These are phyloP conservation scores for Saprolegnia diclina DNA, from an alignment of 352 stramenopile species.

Conservation along the genomic window DNA sequence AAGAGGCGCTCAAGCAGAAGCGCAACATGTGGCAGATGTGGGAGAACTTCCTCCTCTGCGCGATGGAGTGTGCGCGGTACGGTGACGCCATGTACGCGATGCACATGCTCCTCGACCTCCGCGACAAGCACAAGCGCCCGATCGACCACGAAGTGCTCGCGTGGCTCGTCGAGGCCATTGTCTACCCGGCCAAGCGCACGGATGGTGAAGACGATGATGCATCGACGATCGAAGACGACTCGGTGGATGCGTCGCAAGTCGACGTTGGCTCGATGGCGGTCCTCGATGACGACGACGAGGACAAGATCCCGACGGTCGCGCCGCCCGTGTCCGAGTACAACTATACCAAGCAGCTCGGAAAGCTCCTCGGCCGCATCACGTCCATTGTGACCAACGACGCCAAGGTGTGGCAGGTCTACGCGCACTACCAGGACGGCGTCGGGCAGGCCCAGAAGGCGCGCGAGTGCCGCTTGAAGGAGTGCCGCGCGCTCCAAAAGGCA, in stretches of 20 bases:
- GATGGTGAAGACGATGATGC: conserved; percentile 32
- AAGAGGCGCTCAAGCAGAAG: conserved; percentile 86
- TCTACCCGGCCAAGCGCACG: conserved; percentile 49
- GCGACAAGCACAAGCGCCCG: conserved; percentile 69
- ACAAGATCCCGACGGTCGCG: conserved; percentile 43
- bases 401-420: conserved; percentile 80
- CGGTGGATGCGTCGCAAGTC: conserved; percentile 28
- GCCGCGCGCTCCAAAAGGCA: conserved; percentile 57
- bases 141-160: conserved; percentile 72
- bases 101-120: conserved; percentile 75
- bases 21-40: conserved; percentile 90
- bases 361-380: conserved; percentile 72
- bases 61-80: conserved; percentile 66
- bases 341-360: conserved; percentile 67
- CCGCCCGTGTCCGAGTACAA: conserved; percentile 50
- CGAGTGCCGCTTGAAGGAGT: conserved; percentile 74
- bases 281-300: conserved; percentile 35
- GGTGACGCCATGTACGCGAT: conserved; percentile 79
- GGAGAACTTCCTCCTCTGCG: conserved; percentile 85
- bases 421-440: conserved; percentile 69
- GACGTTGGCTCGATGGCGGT: conserved; percentile 26
- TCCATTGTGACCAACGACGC: conserved; percentile 70
- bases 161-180: conserved; percentile 75
- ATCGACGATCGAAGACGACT: conserved; percentile 30
- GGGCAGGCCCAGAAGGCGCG: conserved; percentile 59